Base-by-base conservation (phyloP, 2,329 filamentous ascomycete genomes). In the Fusarium nelsonii region DNA sequence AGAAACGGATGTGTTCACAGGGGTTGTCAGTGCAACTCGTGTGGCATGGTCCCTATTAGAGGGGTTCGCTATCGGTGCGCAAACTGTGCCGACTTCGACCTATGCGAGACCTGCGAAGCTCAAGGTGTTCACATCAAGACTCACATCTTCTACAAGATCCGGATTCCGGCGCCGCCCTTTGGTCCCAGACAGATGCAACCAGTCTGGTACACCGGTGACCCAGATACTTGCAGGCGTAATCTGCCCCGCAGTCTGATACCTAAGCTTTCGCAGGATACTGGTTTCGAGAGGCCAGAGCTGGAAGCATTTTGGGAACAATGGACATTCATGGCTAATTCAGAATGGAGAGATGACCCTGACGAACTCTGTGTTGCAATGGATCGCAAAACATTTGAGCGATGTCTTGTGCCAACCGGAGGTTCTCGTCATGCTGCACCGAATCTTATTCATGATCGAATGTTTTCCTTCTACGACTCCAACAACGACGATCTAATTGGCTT, bases 291-390 rank as follows among this genome's bases (percentile, higher is more conserved):
- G 30, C 91, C 93, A 3, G 93, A 97, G 78, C 83, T 99, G 8
- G 95, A 98, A 80, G 95, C 94, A 8, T 88, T 97, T 41, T 98
- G 94, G 91, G 95, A 98, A 75, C 95, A 98, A 76, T 99, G 97
- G 87, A 94, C 92, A 7, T 97, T 94, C 77, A 90, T 97, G 80
- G 95, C 95, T 41, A 95, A 92, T 70, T 91, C 90, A 8, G 90
- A 95, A 76, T 97, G 92, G 91, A 83, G 88, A 34, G 87, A 91
- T 18, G 95, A 98, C 76, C 92, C 93, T 0, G 90, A 92, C 72
- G 87, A 90, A 23, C 85, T 97, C 41, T 84, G 87, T 57, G 85
- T 95, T 72, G 96, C 94, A 34, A 97, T 98, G 83, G 94, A 98
- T 76, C 90, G 94, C 64, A 92, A 91, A 78, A 97, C 93, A 0